Percentiles rank a stretch among this genome's conserved stretches.
phyloP scores from a whole-genome alignment of 2,329 filamentous ascomycete species.

The Alternaria consortialis region DNA sequence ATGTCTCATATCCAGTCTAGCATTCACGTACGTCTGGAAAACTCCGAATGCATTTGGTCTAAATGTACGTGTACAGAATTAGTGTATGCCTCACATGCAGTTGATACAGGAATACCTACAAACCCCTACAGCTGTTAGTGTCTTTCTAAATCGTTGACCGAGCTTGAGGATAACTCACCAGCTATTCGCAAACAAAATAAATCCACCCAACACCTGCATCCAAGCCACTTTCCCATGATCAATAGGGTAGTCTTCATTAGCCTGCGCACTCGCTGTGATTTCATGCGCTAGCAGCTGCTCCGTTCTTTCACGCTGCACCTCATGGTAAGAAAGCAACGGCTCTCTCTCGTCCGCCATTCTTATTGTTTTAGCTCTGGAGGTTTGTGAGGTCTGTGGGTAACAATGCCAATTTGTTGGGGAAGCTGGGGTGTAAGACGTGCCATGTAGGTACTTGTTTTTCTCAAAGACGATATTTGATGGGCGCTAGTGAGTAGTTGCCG shows the following conservation, averaged over 20 bases:
- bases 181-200: conserved; percentile 55
- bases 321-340: conserved; percentile 16
- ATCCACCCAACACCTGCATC: conserved; percentile 55
- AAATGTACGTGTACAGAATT: not conserved
- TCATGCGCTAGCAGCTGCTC: conserved; percentile 17
- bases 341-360: conserved; percentile 18
- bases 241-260: conserved; percentile 23
- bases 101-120: not conserved
- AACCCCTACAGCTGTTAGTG: conserved; percentile 48
- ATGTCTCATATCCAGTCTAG: too few species aligned
- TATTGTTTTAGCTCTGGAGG: not conserved
- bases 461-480: not conserved
- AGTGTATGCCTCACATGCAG: too few species aligned
- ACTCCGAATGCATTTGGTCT: conserved; percentile 42
- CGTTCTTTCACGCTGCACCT: conserved; percentile 11
- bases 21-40: conserved; percentile 36
- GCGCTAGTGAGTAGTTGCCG: conserved; percentile 8
- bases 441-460: conserved; percentile 7
- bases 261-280: conserved; percentile 17
- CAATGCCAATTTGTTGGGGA: conserved; percentile 1
- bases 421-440: conserved; percentile 3
- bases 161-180: conserved; percentile 31
- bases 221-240: conserved; percentile 51
- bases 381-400: not conserved
- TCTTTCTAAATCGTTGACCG: not conserved